These are phyloP conservation scores for Penicillium silybi DNA, from an alignment of 495 filamentous ascomycete species.

Conservation along the genomic window DNA sequence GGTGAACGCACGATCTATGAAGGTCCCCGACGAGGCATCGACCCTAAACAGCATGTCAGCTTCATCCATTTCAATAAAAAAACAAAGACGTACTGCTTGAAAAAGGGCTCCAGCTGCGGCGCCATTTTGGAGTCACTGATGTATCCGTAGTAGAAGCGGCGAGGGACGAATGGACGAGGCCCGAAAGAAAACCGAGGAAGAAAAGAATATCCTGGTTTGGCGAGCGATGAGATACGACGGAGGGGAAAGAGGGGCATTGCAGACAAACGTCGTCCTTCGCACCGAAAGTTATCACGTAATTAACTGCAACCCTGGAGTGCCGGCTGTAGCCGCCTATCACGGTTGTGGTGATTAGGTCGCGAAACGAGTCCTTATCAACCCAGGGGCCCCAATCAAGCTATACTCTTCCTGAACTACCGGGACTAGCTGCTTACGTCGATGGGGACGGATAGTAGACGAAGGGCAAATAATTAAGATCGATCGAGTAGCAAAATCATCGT, in stretches of 20 bases:
- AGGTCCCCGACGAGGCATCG: slow-evolving; percentile 70
- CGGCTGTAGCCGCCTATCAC: slow-evolving; percentile 25
- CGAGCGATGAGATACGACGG: slow-evolving; percentile 31
- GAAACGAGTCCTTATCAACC: not conserved
- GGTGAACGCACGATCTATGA: slow-evolving; percentile 78
- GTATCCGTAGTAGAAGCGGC: slow-evolving; percentile 42
- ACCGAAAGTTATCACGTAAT: slow-evolving; percentile 29
- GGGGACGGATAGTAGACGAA: too few relatives aligned
- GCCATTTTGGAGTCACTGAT: slow-evolving; percentile 66
- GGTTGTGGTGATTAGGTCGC: slow-evolving; percentile 5
- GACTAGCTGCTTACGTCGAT: too few relatives aligned
- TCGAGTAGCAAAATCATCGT: too few relatives aligned
- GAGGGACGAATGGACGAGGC: slow-evolving; percentile 14
- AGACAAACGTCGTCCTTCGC: slow-evolving; percentile 3
- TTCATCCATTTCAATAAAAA: not conserved
- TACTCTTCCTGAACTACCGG: too few relatives aligned
- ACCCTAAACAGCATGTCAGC: slow-evolving; percentile 47
- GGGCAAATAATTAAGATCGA: too few relatives aligned
- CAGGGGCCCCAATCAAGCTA: not conserved
- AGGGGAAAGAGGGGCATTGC: slow-evolving; percentile 44
- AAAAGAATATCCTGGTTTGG: slow-evolving; percentile 18
- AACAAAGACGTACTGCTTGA: slow-evolving; percentile 60
- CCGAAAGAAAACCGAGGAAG: slow-evolving; percentile 17
- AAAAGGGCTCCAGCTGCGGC: slow-evolving; percentile 76
- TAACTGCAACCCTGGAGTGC: slow-evolving; percentile 11